These are phyloP conservation scores for Solanum bukasovii DNA, from an alignment of 257 asterid species.

Conservation along the genomic window DNA sequence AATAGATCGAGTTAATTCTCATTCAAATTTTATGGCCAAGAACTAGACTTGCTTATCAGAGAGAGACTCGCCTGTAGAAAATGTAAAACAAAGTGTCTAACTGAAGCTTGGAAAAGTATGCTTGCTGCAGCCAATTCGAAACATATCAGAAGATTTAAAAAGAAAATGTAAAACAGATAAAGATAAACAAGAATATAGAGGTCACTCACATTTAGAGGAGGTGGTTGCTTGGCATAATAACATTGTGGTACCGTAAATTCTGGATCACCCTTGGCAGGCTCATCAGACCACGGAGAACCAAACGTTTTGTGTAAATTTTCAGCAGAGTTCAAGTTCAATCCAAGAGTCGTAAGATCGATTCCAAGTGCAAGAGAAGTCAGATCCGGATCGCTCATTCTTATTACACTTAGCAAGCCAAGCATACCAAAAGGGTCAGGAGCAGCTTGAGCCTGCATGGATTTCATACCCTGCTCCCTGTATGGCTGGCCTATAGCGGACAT, in stretches of 20 bases:
- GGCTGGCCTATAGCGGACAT: constrained; percentile 78
- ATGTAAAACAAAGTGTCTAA: constrained; percentile 77
- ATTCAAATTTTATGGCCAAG: background rate
- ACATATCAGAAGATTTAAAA: constrained; percentile 9
- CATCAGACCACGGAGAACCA: constrained; percentile 97
- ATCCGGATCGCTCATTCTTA: constrained; percentile 86
- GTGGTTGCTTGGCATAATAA: constrained; percentile 77
- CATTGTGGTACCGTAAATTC: constrained; percentile 90
- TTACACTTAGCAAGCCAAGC: constrained; percentile 83
- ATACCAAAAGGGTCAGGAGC: constrained; percentile 75
- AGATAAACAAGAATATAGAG: background rate
- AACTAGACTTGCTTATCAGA: background rate
- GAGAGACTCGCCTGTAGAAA: constrained; percentile 55
- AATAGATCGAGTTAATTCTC: background rate
- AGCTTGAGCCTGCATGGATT: constrained; percentile 52
- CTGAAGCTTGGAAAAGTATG: constrained; percentile 74
- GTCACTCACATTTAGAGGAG: constrained; percentile 67
- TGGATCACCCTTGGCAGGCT: constrained; percentile 88
- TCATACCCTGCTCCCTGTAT: constrained; percentile 79
- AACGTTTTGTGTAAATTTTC: constrained; percentile 83
- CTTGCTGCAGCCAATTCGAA: constrained; percentile 62
- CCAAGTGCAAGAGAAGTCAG: constrained; percentile 92
- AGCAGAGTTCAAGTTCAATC: constrained; percentile 82
- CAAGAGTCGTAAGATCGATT: constrained; percentile 86
- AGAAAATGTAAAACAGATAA: background rate